Percentiles rank a stretch among this genome's conserved stretches.
phyloP scores from a whole-genome alignment of 176 grass and related monocot species.

The Aegilops sharonensis region DNA sequence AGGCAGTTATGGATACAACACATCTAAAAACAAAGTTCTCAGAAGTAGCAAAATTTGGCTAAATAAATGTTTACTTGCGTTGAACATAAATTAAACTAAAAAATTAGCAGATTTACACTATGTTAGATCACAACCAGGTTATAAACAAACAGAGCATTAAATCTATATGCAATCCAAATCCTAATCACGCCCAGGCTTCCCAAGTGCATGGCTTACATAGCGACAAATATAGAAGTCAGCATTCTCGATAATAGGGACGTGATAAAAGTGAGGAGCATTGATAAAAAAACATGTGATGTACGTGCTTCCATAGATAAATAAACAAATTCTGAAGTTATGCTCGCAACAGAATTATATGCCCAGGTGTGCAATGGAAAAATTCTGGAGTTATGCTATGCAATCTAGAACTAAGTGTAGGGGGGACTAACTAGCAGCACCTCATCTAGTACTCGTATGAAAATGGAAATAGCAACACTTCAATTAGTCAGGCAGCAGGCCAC shows the following conservation, averaged over 20 bases:
- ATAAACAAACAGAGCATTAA: not conserved
- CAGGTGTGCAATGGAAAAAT: not conserved
- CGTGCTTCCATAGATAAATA: not conserved
- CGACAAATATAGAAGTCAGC: too few relatives aligned
- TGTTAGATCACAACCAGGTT: too few relatives aligned
- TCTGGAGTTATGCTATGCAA: not conserved
- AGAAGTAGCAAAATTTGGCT: too few relatives aligned
- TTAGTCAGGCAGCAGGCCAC: not conserved
- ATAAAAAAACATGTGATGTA: constrained; percentile 18
- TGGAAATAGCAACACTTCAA: not conserved
- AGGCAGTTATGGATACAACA: too few relatives aligned
- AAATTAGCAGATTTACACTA: too few relatives aligned
- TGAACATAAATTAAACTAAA: too few relatives aligned
- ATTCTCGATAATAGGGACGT: not conserved
- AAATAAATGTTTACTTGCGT: too few relatives aligned
- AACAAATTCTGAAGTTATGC: not conserved
- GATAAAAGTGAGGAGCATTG: not conserved
- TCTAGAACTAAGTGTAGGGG: not conserved
- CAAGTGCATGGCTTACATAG: too few relatives aligned
- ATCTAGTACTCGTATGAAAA: not conserved
- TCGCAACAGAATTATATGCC: not conserved
- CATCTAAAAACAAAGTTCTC: too few relatives aligned
- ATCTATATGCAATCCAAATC: too few relatives aligned
- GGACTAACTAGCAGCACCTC: not conserved
- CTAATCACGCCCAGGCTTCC: too few relatives aligned